These are phyloP conservation scores for Penicillium capsulatum DNA, from an alignment of 2,329 filamentous ascomycete genomes.

Conservation along the genomic window DNA sequence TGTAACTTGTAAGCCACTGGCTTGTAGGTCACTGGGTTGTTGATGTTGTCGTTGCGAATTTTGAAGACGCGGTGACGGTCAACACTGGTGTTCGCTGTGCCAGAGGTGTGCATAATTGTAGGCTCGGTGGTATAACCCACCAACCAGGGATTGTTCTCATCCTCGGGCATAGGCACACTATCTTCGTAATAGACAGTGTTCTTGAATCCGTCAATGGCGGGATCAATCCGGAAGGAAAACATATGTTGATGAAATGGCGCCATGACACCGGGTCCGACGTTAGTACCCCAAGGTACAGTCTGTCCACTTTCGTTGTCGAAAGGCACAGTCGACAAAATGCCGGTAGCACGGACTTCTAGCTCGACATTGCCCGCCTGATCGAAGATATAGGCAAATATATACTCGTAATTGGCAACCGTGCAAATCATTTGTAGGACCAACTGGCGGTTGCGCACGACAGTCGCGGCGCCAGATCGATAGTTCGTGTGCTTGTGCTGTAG, in stretches of 20 bases:
- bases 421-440: conserved; percentile 67
- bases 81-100: conserved; percentile 52
- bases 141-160: conserved; percentile 58
- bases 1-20: conserved; percentile 50
- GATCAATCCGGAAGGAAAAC: conserved; percentile 64
- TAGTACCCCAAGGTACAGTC: conserved; percentile 63
- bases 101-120: conserved; percentile 46
- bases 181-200: conserved; percentile 57
- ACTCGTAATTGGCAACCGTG: conserved; percentile 69
- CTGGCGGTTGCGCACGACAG: conserved; percentile 61
- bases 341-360: conserved; percentile 66
- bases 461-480: conserved; percentile 62
- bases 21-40: conserved; percentile 46
- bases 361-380: conserved; percentile 65
- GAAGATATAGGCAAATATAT: conserved; percentile 68
- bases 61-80: conserved; percentile 50
- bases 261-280: conserved; percentile 66
- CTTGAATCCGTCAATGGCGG: conserved; percentile 54
- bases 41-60: conserved; percentile 47
- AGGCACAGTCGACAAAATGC: conserved; percentile 63
- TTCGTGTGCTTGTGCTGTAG: conserved; percentile 72
- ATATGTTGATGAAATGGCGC: conserved; percentile 72
- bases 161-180: conserved; percentile 49
- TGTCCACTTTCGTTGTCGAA: conserved; percentile 58
- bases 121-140: conserved; percentile 59